Conservation (phyloP, 441 rosid genomes). For the Theobroma grandiflorum region DNA sequence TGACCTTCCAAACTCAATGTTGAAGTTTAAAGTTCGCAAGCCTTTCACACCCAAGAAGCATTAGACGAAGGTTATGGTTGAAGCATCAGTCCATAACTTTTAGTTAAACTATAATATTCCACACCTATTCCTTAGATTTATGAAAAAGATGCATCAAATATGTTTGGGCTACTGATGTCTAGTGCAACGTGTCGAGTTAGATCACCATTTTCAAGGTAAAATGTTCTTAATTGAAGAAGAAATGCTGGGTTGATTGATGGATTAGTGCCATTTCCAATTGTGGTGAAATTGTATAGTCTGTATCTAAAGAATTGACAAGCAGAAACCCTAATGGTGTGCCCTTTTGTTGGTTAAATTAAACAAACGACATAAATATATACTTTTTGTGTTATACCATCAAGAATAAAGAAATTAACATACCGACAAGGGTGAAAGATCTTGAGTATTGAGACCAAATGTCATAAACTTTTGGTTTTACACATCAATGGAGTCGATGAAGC, state of each 20-base stretch:
- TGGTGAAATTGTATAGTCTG: constrained; percentile 61
- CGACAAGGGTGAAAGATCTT: constrained; percentile 70
- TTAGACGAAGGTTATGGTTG: constrained; percentile 52
- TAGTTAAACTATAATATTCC: constrained; percentile 71
- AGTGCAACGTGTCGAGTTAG: constrained; percentile 47
- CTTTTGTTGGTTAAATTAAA: not conserved
- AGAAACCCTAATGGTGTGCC: constrained; percentile 76
- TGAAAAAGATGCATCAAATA: constrained; percentile 64
- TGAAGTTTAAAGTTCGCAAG: constrained; percentile 39
- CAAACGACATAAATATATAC: too few species aligned
- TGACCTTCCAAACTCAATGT: constrained; percentile 60
- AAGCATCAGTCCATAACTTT: constrained; percentile 56
- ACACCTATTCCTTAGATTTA: constrained; percentile 56
- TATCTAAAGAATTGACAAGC: constrained; percentile 62
- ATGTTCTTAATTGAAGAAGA: constrained; percentile 50
- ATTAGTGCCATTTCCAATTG: constrained; percentile 59
- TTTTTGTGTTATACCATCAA: not conserved
- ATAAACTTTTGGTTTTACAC: constrained; percentile 58
- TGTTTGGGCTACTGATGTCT: constrained; percentile 56
- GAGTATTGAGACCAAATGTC: constrained; percentile 50
- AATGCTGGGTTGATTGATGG: constrained; percentile 60
- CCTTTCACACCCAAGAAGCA: constrained; percentile 46
- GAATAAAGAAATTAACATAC: constrained; percentile 32
- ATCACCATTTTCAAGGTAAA: constrained; percentile 61
- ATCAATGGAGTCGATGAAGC: constrained; percentile 61